These are phyloP conservation scores for Aspergillus proliferans DNA, from an alignment of 2,329 filamentous ascomycete genomes.

Conservation along the genomic window DNA sequence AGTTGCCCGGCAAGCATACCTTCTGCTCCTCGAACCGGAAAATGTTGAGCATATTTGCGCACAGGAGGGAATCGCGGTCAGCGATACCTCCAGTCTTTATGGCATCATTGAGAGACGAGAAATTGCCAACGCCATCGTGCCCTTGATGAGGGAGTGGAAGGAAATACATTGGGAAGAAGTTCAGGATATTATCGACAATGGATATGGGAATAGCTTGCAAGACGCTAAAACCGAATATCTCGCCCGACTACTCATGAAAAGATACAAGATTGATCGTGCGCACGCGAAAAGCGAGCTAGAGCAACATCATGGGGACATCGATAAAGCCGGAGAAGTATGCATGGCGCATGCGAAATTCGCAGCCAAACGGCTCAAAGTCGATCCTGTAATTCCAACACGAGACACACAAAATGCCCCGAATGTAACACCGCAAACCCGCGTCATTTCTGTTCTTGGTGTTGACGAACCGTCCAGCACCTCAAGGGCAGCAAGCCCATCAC, in stretches of 20 bases:
- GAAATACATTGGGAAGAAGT: constrained; percentile 1
- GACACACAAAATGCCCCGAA: constrained; percentile 7
- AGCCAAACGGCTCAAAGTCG: background rate
- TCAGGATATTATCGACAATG: constrained; percentile 3
- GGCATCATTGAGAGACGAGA: background rate
- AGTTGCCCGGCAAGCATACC: background rate
- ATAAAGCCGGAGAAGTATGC: background rate
- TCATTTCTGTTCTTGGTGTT: constrained; percentile 6
- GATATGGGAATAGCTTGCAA: constrained; percentile 1
- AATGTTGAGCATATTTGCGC: background rate
- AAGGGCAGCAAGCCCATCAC: constrained; percentile 3
- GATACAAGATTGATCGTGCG: constrained; percentile 2
- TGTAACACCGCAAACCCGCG: constrained; percentile 5
- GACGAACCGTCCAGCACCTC: background rate
- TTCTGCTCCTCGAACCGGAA: background rate
- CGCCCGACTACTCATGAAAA: background rate
- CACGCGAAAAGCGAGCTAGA: background rate
- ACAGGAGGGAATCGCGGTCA: background rate
- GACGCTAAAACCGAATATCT: constrained; percentile 1
- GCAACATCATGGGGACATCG: background rate
- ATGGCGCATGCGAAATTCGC: background rate
- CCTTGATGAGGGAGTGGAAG: background rate
- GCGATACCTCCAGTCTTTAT: background rate
- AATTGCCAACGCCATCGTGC: background rate
- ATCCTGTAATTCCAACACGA: constrained; percentile 4